phyloP scores from a whole-genome alignment of 257 asterid genomes.

The Coffea canephora region DNA sequence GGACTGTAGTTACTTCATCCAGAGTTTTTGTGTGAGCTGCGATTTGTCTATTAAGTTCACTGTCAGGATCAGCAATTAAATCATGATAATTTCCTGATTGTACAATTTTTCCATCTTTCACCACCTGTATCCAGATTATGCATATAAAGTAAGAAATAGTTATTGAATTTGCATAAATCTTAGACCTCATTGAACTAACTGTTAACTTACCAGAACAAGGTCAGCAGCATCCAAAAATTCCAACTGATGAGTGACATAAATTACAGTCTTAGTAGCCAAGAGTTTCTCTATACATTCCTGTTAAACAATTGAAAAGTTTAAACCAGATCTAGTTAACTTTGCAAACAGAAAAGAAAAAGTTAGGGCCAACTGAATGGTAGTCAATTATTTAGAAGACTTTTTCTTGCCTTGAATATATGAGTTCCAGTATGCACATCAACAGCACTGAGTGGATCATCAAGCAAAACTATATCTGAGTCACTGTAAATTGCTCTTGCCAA shows the following conservation, averaged over 20 bases:
- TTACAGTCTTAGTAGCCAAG: constrained; percentile 52
- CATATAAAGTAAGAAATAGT: background rate
- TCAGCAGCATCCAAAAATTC: constrained; percentile 74
- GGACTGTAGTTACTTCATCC: constrained; percentile 47
- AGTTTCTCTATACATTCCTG: constrained; percentile 75
- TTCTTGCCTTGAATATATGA: constrained; percentile 72
- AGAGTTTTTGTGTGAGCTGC: constrained; percentile 62
- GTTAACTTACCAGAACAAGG: constrained; percentile 59
- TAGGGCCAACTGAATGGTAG: background rate
- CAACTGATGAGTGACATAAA: constrained; percentile 82
- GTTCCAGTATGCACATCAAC: constrained; percentile 89
- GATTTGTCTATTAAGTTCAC: constrained; percentile 62
- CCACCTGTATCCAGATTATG: constrained; percentile 37
- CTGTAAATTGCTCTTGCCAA: constrained; percentile 80
- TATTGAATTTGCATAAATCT: background rate
- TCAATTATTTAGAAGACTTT: background rate
- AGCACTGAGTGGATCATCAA: constrained; percentile 88
- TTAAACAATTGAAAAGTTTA: constrained; percentile 14
- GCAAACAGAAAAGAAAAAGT: background rate
- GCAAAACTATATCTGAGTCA: constrained; percentile 57
- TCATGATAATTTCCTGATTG: constrained; percentile 71
- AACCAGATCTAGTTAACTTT: background rate
- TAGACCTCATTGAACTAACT: background rate
- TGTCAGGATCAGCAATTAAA: constrained; percentile 48
- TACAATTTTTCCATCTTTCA: constrained; percentile 70